Evolutionary conservation across 768 basidiomycete genomes (phyloP).

Genomic region (Phaffia tasmanica): DNA sequence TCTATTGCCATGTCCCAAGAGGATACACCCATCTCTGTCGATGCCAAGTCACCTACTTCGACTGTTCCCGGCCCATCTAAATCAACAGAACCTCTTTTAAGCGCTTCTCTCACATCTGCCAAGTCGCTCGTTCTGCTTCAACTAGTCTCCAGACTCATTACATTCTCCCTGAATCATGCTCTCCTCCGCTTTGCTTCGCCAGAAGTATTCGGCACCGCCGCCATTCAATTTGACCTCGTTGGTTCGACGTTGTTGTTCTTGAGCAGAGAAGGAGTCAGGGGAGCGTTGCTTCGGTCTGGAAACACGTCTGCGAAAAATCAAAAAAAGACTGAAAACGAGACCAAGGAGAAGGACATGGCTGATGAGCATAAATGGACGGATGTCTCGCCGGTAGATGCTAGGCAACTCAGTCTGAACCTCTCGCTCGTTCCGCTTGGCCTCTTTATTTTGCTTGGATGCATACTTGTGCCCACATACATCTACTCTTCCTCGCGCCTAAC

Average conservation of each 20-base stretch:
- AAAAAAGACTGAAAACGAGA: constrained; percentile 2
- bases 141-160: constrained; percentile 67
- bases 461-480: constrained; percentile 49
- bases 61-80: neutral
- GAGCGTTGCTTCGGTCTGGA: constrained; percentile 58
- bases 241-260: constrained; percentile 83
- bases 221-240: constrained; percentile 87
- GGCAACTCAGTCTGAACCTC: constrained; percentile 40
- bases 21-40: too few species aligned
- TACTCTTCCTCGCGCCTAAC: constrained; percentile 42
- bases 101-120: constrained; percentile 45
- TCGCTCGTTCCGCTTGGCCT: constrained; percentile 55
- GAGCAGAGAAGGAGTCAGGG: constrained; percentile 83
- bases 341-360: constrained; percentile 32
- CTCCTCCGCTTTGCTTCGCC: constrained; percentile 75
- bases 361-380: neutral
- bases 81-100: constrained; percentile 29
- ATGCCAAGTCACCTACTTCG: too few species aligned
- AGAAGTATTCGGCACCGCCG: constrained; percentile 71
- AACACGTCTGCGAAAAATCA: constrained; percentile 28
- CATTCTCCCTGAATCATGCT: constrained; percentile 79
- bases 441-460: constrained; percentile 55
- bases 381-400: neutral
- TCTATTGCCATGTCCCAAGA: neutral
- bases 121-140: constrained; percentile 74